Conservation (phyloP, 148 eudicot species). For the Vaccinium macrocarpon region DNA sequence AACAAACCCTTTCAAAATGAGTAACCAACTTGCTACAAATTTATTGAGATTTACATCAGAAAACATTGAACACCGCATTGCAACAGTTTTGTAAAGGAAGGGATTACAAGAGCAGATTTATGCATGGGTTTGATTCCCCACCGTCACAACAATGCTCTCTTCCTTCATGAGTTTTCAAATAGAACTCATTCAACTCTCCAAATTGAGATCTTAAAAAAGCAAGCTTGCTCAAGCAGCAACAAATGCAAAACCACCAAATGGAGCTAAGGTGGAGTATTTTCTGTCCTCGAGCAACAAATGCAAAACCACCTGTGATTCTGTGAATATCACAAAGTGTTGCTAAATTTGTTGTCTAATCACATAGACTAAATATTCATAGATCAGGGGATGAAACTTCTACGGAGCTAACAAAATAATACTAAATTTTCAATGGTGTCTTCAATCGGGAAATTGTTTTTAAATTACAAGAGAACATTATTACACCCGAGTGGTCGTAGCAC, state of each 20-base stretch:
- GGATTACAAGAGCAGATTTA: not conserved
- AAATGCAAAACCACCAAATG: slow-evolving; percentile 89
- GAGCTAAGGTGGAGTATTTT: slow-evolving; percentile 64
- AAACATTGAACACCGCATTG: not conserved
- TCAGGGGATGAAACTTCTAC: too few species aligned
- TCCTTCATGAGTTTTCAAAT: not conserved
- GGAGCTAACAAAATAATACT: not conserved
- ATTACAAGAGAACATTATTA: not conserved
- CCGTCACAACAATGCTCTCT: not conserved
- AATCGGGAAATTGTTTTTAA: not conserved
- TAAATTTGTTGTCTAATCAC: not conserved
- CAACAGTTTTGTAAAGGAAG: not conserved
- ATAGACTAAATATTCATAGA: not conserved
- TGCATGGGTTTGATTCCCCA: not conserved
- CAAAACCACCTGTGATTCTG: too few species aligned
- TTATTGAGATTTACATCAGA: not conserved
- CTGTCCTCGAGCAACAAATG: slow-evolving; percentile 87
- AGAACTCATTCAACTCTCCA: not conserved
- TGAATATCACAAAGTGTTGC: not conserved
- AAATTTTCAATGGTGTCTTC: not conserved
- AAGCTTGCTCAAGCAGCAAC: slow-evolving; percentile 90
- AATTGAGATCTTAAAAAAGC: slow-evolving; percentile 42
- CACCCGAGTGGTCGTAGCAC: not conserved
- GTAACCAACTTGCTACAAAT: not conserved
- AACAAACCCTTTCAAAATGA: not conserved